These are phyloP conservation scores for Pleurostoma richardsiae DNA, from an alignment of 2,329 filamentous ascomycete species.

Conservation along the genomic window DNA sequence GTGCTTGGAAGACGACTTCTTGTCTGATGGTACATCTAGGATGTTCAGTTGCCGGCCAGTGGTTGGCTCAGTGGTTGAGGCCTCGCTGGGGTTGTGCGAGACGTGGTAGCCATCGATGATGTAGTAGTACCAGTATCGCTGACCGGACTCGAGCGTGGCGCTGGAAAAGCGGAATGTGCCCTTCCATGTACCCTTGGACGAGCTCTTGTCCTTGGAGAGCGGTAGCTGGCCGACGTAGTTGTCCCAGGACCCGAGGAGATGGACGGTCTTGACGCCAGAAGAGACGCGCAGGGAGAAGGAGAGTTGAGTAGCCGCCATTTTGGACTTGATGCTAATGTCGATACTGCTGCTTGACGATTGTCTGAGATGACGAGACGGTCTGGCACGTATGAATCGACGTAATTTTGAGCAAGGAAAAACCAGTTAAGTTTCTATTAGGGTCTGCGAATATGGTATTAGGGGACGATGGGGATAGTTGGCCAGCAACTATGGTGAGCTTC, in stretches of 20 bases:
- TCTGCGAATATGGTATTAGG: too few species aligned
- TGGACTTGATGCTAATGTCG: conserved; percentile 33
- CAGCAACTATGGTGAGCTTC: conserved; percentile 35
- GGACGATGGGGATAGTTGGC: conserved; percentile 32
- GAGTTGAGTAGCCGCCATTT: conserved; percentile 87
- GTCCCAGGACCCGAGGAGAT: conserved; percentile 97
- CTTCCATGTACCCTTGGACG: conserved; percentile 89
- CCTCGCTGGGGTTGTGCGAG: conserved; percentile 88
- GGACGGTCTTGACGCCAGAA: conserved; percentile 93
- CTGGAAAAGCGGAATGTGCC: conserved; percentile 96
- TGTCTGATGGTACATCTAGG: conserved; percentile 76
- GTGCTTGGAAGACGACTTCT: conserved; percentile 32
- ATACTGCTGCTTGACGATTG: conserved; percentile 19
- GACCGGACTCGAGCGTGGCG: conserved; percentile 76
- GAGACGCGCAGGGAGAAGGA: conserved; percentile 96
- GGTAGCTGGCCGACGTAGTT: conserved; percentile 93
- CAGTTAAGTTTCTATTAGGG: conserved; percentile 43
- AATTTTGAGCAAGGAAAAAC: conserved; percentile 52
- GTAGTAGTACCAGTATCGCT: conserved; percentile 99
- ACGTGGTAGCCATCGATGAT: conserved; percentile 99
- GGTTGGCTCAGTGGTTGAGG: conserved; percentile 89
- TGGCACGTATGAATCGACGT: conserved; percentile 24
- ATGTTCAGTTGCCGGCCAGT: conserved; percentile 97
- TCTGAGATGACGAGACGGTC: conserved; percentile 21
- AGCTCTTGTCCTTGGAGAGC: conserved; percentile 79